phyloP scores from a whole-genome alignment of 2,329 filamentous ascomycete genomes.

The Coniella lustricola region DNA sequence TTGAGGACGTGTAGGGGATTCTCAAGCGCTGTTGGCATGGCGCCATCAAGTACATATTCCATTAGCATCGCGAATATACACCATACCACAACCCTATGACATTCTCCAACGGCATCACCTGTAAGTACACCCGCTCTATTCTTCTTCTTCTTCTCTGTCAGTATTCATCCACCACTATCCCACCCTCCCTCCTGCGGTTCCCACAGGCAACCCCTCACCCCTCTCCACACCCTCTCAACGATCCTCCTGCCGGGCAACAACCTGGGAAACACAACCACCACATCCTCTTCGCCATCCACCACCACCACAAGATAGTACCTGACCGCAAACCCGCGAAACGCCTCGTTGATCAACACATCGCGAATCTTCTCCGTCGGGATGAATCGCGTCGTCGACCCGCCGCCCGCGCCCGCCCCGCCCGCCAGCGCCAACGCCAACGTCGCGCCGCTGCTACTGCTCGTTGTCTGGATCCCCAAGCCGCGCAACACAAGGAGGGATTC shows the following conservation, averaged over 20 bases:
- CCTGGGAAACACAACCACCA: slow-evolving; percentile 90
- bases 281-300: slow-evolving; percentile 78
- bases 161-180: not conserved
- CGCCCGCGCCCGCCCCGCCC: no score
- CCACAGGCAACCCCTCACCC: slow-evolving; percentile 73
- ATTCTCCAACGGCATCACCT: no score
- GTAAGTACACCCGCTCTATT: no score
- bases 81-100: no score
- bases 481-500: slow-evolving; percentile 86
- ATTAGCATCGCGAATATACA: no score
- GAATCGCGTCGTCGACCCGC: slow-evolving; percentile 51
- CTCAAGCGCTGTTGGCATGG: no score
- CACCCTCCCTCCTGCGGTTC: slow-evolving; percentile 38
- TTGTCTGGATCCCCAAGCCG: slow-evolving; percentile 85
- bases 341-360: slow-evolving; percentile 92
- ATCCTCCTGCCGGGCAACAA: slow-evolving; percentile 67
- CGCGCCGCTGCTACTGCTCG: slow-evolving; percentile 58
- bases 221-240: slow-evolving; percentile 86
- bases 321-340: slow-evolving; percentile 87
- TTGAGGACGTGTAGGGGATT: no score
- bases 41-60: no score
- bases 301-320: slow-evolving; percentile 84
- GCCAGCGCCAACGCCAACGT: no score
- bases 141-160: not conserved
- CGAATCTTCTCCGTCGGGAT: slow-evolving; percentile 90